Evolutionary conservation across 2,329 filamentous ascomycete genomes (phyloP).

Genomic region (Curvularia verruculosa): DNA sequence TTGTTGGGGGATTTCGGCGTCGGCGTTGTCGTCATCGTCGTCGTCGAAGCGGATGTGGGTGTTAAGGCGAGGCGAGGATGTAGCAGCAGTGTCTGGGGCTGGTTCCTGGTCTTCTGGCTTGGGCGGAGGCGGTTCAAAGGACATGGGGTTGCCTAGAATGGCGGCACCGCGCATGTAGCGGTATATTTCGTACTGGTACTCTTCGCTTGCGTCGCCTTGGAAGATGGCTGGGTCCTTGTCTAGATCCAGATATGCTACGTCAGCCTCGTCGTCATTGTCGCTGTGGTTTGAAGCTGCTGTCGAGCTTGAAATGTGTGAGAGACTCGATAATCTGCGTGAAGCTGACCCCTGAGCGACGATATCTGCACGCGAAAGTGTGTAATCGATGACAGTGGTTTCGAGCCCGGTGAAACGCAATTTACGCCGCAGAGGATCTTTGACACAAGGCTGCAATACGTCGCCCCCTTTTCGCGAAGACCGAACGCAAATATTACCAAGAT

Average conservation of each 20-base stretch:
- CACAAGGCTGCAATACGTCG: slow-evolving; percentile 37
- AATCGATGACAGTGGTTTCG: slow-evolving; percentile 70
- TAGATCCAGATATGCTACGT: slow-evolving; percentile 56
- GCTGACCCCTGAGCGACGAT: slow-evolving; percentile 39
- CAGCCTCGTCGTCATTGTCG: slow-evolving; percentile 7
- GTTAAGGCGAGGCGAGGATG: slow-evolving; percentile 30
- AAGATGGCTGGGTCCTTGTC: slow-evolving; percentile 54
- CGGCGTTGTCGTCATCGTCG: background rate
- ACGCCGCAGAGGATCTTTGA: slow-evolving; percentile 44
- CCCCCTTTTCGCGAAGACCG: slow-evolving; percentile 29
- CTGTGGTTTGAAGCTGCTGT: background rate
- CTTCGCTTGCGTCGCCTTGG: slow-evolving; percentile 53
- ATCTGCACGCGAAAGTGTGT: slow-evolving; percentile 68
- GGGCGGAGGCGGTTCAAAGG: slow-evolving; percentile 10
- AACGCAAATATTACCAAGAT: slow-evolving; percentile 71
- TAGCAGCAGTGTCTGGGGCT: slow-evolving; percentile 27
- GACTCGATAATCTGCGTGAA: slow-evolving; percentile 13
- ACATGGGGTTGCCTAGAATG: slow-evolving; percentile 53
- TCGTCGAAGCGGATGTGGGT: slow-evolving; percentile 37
- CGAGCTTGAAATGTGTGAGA: slow-evolving; percentile 17
- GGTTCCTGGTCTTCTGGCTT: background rate
- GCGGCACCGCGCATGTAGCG: slow-evolving; percentile 58
- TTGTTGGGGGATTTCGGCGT: background rate
- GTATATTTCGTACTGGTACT: slow-evolving; percentile 64
- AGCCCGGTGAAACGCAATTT: slow-evolving; percentile 61